These are phyloP conservation scores for Amylostereum areolatum DNA, from an alignment of 1,284 basidiomycete genomes.

Conservation along the genomic window DNA sequence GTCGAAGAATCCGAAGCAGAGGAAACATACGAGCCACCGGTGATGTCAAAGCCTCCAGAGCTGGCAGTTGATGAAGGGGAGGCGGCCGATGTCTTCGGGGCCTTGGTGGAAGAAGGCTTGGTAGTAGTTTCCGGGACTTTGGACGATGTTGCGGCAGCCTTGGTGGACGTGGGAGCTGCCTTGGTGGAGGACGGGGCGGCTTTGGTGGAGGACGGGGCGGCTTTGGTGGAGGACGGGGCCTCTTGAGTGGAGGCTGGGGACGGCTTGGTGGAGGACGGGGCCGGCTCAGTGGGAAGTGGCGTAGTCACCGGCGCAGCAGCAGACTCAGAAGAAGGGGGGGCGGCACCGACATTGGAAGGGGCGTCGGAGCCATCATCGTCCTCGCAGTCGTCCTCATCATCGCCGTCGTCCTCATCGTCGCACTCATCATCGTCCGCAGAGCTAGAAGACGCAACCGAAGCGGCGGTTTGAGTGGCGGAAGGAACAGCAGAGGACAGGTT, in stretches of 20 bases:
- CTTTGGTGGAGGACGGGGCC: constrained; percentile 8
- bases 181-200: constrained; percentile 8
- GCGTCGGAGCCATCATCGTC: constrained; percentile 22
- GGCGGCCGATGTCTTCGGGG: constrained; percentile 16
- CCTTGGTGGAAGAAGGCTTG: constrained; percentile 8
- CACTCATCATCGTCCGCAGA: constrained; percentile 14
- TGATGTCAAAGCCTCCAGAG: constrained; percentile 12
- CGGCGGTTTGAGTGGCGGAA: constrained; percentile 18
- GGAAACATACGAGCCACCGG: constrained; percentile 42
- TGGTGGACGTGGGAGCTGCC: constrained; percentile 12
- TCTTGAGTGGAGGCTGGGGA: constrained; percentile 9
- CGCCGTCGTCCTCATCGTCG: constrained; percentile 26
- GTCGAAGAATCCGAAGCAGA: constrained; percentile 6
- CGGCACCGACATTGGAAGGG: constrained; percentile 3
- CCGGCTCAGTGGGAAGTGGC: constrained; percentile 5
- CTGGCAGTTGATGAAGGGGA: constrained; percentile 12
- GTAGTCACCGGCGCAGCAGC: constrained; percentile 3
- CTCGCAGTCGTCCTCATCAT: constrained; percentile 18
- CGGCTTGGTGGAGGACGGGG: constrained; percentile 11
- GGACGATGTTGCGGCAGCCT: constrained; percentile 9
- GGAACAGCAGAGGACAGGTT: constrained; percentile 16
- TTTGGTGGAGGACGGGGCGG: constrained; percentile 5
- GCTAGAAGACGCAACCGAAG: constrained; percentile 10
- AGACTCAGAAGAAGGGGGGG: constrained; percentile 10
- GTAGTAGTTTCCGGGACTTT: constrained; percentile 5